These are phyloP conservation scores for Rhodotorula sp. DNA, from an alignment of 1,284 basidiomycete species.

Conservation along the genomic window DNA sequence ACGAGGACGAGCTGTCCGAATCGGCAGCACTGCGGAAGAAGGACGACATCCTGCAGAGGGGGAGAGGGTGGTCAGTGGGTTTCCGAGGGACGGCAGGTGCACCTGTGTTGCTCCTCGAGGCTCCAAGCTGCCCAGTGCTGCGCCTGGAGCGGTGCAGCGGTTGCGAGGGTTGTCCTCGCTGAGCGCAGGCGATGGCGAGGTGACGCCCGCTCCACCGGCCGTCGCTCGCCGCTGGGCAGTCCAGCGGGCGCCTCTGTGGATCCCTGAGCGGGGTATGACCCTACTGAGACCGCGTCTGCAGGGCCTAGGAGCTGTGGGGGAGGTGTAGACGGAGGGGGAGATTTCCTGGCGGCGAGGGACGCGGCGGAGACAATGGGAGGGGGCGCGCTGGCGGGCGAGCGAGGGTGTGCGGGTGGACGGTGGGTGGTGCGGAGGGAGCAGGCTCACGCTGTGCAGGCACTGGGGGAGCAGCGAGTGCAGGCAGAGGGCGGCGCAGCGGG, in stretches of 20 bases:
- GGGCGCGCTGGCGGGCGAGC: neutral
- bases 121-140: too few relatives aligned
- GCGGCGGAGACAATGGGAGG: neutral
- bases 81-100: neutral
- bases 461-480: neutral
- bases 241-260: too few relatives aligned
- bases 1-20: conserved; percentile 66
- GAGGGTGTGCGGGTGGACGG: neutral
- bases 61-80: neutral
- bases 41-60: conserved; percentile 65
- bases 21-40: conserved; percentile 83
- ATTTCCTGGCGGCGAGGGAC: neutral
- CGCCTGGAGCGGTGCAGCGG: neutral
- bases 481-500: too few relatives aligned
- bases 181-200: too few relatives aligned
- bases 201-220: too few relatives aligned
- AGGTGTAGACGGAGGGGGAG: neutral
- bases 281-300: neutral
- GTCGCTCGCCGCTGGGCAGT: too few relatives aligned
- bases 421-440: neutral
- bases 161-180: too few relatives aligned
- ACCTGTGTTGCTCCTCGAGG: neutral
- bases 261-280: too few relatives aligned
- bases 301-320: neutral
- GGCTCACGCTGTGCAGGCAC: neutral